These are phyloP conservation scores for Cicer judaicum DNA, from an alignment of 306 rosid species.

Conservation along the genomic window DNA sequence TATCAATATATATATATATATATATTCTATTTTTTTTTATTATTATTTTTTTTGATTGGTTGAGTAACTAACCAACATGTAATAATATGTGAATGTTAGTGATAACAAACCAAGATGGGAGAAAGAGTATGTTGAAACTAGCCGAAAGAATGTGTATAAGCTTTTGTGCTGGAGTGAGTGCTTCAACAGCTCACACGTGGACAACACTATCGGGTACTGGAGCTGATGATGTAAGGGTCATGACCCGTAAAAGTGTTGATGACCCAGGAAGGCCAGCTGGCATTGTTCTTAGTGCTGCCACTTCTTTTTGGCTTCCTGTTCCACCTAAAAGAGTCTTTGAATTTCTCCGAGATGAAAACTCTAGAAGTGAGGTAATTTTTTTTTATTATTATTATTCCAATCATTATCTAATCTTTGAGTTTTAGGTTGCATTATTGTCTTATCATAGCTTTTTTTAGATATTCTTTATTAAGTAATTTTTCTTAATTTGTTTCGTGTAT, in stretches of 20 bases:
- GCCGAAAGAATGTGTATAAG: conserved; percentile 99
- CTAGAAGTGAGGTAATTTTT: conserved; percentile 76
- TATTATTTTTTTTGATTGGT: neutral
- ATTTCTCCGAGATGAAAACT: conserved; percentile 91
- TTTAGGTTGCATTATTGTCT: conserved; percentile 46
- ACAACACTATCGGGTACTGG: conserved; percentile 93
- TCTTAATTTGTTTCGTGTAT: neutral
- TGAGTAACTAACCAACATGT: neutral
- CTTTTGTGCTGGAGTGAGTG: conserved; percentile 97
- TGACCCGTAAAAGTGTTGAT: conserved; percentile 96
- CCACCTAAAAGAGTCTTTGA: conserved; percentile 86
- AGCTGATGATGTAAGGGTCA: conserved; percentile 91
- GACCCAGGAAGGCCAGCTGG: conserved; percentile 98
- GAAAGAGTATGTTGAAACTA: conserved; percentile 93
- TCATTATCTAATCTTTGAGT: conserved; percentile 27
- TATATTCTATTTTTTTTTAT: neutral
- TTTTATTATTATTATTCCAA: conserved; percentile 3
- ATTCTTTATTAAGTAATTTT: conserved; percentile 35
- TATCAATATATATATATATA: conserved; percentile 27
- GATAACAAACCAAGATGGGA: conserved; percentile 93
- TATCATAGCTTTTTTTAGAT: conserved; percentile 39
- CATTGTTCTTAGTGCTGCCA: conserved; percentile 93
- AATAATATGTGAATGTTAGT: conserved; percentile 48
- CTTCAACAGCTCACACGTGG: conserved; percentile 96
- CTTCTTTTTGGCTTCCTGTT: conserved; percentile 98